Evolutionary conservation across 306 rosid genomes (phyloP), one percentile per base, ranked within the genome.

Genomic region (Cicer yamashitae): DNA sequence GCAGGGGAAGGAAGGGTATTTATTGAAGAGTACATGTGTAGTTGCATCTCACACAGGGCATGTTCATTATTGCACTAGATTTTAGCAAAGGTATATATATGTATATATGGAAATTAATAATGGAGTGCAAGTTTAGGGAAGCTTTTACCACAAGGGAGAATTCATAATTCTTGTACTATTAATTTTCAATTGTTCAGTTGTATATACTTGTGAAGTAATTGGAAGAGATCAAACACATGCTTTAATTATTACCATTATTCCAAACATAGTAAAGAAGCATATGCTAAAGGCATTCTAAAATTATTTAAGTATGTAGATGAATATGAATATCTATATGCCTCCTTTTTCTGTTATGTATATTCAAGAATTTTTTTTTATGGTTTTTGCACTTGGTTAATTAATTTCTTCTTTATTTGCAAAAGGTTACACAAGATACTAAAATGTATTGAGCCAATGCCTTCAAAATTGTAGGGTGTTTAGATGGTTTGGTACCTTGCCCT

Each of bases 11-110:
- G 54, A 53, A 47, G 8, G 67, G 67, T 81, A 88, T 82, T 85
- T 85, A 88, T 82, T 76, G 84, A 62, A 77, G 40, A 64, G 83
- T 64, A 73, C 76, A 57, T n/a, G 51, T 72, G 59, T 43, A 74
- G 73, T 67, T 56, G 63, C 82, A 73, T 57, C 81, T 44, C 81
- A 72, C 87, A 73, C 91, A 84, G 83, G 89, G 76, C 43, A 43
- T 69, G 81, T 75, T 71, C 77, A 78, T 82, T 85, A 73, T 52
- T 56, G 41, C 79, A 67, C 80, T 67, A 67, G 52, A 82, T 38
- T 82, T 85, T 78, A 78, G 85, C 85, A 74, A 56, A 43, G 9
- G 43, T 63, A 15, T 40, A 54, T 4, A 4, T 30, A 30, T 30
- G 6, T 20, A 53, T 14, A 56, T 56, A 56, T 9, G 88, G 82